These are phyloP conservation scores for Fonsecaea nubica DNA, from an alignment of 2,329 filamentous ascomycete species.

Conservation along the genomic window DNA sequence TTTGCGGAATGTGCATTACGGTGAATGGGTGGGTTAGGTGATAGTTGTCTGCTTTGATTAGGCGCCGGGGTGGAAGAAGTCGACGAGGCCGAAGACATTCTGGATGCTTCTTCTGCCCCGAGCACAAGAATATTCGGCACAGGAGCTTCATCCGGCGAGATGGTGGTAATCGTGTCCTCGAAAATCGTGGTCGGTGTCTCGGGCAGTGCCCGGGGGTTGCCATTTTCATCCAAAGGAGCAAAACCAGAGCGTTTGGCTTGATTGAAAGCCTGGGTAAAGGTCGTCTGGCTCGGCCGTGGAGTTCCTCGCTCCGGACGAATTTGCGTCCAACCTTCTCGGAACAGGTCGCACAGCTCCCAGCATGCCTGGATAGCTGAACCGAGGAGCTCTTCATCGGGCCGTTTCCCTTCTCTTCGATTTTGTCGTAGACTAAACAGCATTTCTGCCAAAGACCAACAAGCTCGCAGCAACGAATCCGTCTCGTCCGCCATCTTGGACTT, in stretches of 20 bases:
- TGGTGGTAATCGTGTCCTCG: constrained; percentile 74
- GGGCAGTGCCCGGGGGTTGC: constrained; percentile 56
- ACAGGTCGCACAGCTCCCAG: constrained; percentile 93
- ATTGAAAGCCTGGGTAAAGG: constrained; percentile 67
- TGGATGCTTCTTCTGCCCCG: constrained; percentile 66
- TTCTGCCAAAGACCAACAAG: constrained; percentile 89
- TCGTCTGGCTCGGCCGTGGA: constrained; percentile 78
- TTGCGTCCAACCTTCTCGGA: constrained; percentile 89
- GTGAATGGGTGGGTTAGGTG: constrained; percentile 24
- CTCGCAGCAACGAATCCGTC: constrained; percentile 80
- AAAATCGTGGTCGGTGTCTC: constrained; percentile 96
- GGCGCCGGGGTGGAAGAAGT: constrained; percentile 26
- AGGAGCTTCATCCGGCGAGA: constrained; percentile 78
- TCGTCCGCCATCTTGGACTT: constrained; percentile 77
- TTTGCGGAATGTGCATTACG: constrained; percentile 32
- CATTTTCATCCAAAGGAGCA: constrained; percentile 40
- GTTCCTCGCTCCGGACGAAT: constrained; percentile 85
- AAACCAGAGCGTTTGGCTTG: constrained; percentile 56
- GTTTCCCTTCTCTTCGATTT: constrained; percentile 74
- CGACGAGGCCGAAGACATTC: constrained; percentile 31
- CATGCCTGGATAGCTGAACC: constrained; percentile 89
- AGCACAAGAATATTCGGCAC: constrained; percentile 88
- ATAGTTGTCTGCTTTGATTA: constrained; percentile 25
- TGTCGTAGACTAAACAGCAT: constrained; percentile 92
- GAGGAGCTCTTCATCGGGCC: constrained; percentile 80